A percentile compares a stretch with the other conserved stretches of the same genome.
These are phyloP conservation scores for Paraphaeosphaeria minitans DNA, from an alignment of 2,329 filamentous ascomycete genomes.

Conservation along the genomic window DNA sequence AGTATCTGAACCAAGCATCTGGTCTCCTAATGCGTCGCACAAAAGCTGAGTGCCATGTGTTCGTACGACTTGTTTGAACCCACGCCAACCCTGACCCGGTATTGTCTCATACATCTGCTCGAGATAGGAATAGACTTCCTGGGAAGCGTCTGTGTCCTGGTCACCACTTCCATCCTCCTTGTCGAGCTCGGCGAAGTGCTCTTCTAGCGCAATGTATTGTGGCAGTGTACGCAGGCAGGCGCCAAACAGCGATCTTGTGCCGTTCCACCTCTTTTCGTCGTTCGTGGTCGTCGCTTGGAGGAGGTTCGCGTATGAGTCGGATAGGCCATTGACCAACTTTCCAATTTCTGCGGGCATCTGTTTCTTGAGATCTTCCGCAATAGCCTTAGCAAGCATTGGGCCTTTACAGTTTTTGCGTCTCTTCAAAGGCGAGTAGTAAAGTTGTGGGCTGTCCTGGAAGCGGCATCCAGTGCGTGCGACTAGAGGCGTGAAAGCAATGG, in stretches of 20 bases:
- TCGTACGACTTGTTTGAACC: conserved; percentile 48
- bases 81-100: conserved; percentile 44
- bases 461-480: conserved; percentile 36
- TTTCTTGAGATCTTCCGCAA: conserved; percentile 25
- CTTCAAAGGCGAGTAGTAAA: conserved; percentile 34
- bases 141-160: conserved; percentile 42
- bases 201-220: conserved; percentile 48
- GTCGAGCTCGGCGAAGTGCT: conserved; percentile 43
- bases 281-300: conserved; percentile 35
- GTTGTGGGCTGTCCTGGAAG: conserved; percentile 37
- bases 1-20: conserved; percentile 32
- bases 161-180: conserved; percentile 36
- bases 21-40: conserved; percentile 43
- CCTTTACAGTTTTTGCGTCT: conserved; percentile 29
- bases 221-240: conserved; percentile 50
- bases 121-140: conserved; percentile 49
- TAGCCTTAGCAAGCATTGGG: conserved; percentile 27
- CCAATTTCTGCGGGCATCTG: conserved; percentile 31
- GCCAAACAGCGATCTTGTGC: conserved; percentile 45
- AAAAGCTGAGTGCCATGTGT: conserved; percentile 49
- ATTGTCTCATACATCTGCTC: conserved; percentile 43
- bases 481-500: conserved; percentile 44
- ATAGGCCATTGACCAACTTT: conserved; percentile 38
- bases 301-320: conserved; percentile 43
- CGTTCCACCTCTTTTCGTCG: conserved; percentile 32